Evolutionary conservation across 2,329 filamentous ascomycete species (phyloP).

Genomic region (Colletotrichum agaves): DNA sequence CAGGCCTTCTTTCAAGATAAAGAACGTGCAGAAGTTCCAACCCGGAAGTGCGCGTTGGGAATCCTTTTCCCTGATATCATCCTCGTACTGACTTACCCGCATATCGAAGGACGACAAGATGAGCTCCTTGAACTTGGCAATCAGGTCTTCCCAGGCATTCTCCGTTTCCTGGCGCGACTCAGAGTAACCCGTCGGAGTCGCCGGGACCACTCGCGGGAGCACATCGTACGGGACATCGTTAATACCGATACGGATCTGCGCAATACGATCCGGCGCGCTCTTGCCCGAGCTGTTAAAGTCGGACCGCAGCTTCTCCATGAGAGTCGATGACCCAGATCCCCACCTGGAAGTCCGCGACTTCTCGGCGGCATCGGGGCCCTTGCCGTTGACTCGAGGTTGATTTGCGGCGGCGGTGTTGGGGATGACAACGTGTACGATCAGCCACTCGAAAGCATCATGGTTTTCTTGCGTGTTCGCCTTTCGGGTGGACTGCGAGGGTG

Average conservation of each 20-base stretch:
- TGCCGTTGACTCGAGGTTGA: slow-evolving; percentile 74
- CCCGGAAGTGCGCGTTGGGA: slow-evolving; percentile 86
- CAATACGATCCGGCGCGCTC: slow-evolving; percentile 77
- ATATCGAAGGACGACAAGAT: slow-evolving; percentile 92
- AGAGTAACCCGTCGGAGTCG: slow-evolving; percentile 70
- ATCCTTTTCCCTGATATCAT: slow-evolving; percentile 95
- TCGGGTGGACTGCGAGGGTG: slow-evolving; percentile 66
- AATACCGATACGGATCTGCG: slow-evolving; percentile 83
- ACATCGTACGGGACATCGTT: slow-evolving; percentile 75
- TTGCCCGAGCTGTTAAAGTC: slow-evolving; percentile 90
- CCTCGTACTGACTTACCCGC: slow-evolving; percentile 93
- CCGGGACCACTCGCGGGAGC: slow-evolving; percentile 70
- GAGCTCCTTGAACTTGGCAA: slow-evolving; percentile 85
- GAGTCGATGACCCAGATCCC: slow-evolving; percentile 81
- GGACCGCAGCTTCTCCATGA: slow-evolving; percentile 88
- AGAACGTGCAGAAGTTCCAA: slow-evolving; percentile 99
- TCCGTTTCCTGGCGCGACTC: slow-evolving; percentile 83
- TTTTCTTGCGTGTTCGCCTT: slow-evolving; percentile 79
- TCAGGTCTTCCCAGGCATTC: slow-evolving; percentile 83
- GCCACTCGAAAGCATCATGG: slow-evolving; percentile 96
- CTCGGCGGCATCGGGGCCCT: slow-evolving; percentile 68
- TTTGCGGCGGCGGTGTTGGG: slow-evolving; percentile 85
- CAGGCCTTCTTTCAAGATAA: slow-evolving; percentile 95
- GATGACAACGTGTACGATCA: slow-evolving; percentile 91
- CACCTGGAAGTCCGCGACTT: slow-evolving; percentile 77